These are phyloP conservation scores for Gnomoniopsis smithogilvyi DNA, from an alignment of 2,329 filamentous ascomycete species.

Conservation along the genomic window DNA sequence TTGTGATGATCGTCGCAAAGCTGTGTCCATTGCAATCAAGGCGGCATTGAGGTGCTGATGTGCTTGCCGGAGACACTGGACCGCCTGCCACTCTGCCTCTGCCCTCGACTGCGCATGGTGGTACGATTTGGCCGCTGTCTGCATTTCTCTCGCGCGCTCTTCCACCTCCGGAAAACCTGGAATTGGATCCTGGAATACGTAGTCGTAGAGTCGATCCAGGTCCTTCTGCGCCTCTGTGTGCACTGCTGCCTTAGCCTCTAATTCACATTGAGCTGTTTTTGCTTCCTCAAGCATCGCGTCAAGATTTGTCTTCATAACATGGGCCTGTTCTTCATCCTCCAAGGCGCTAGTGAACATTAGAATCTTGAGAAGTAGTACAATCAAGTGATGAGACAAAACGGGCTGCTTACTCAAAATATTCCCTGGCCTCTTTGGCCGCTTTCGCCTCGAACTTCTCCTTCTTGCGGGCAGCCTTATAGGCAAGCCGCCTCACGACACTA, in stretches of 20 bases:
- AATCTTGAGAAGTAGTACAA: too few relatives aligned
- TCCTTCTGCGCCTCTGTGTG: conserved; percentile 40
- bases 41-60: conserved; percentile 32
- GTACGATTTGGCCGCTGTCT: conserved; percentile 33
- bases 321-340: conserved; percentile 43
- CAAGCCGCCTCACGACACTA: conserved; percentile 48
- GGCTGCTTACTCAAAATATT: conserved; percentile 41
- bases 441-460: conserved; percentile 45
- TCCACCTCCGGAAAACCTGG: conserved; percentile 54
- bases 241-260: conserved; percentile 33
- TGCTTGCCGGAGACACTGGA: conserved; percentile 37
- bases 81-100: conserved; percentile 39
- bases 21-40: conserved; percentile 36
- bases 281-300: conserved; percentile 38
- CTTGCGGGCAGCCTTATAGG: conserved; percentile 48
- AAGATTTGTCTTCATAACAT: conserved; percentile 39
- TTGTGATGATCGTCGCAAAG: conserved; percentile 36
- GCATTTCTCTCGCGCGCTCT: conserved; percentile 35
- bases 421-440: conserved; percentile 50
- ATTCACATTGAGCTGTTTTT: conserved; percentile 27
- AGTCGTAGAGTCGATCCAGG: conserved; percentile 50
- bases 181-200: conserved; percentile 51
- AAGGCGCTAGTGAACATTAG: conserved; percentile 29
- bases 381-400: too few relatives aligned
- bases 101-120: conserved; percentile 32